phyloP scores from a whole-genome alignment of 345 rosid species.

The Boechera retrofracta region DNA sequence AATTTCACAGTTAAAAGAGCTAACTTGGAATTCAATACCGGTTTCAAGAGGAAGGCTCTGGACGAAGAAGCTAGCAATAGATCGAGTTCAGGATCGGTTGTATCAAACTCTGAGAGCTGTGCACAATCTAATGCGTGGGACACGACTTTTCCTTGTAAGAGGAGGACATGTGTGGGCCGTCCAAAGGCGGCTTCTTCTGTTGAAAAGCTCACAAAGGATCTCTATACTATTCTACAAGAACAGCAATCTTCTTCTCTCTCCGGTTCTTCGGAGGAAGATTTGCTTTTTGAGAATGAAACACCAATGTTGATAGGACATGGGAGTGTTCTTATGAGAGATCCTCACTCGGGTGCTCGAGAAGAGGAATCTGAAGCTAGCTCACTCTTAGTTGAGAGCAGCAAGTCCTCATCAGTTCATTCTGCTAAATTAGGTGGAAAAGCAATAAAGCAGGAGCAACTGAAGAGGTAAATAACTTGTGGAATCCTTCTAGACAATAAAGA shows the following conservation, averaged over 20 bases:
- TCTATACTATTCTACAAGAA: constrained; percentile 85
- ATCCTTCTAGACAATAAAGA: background rate
- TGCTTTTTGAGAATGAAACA: constrained; percentile 85
- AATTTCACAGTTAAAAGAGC: constrained; percentile 50
- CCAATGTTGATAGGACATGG: constrained; percentile 98
- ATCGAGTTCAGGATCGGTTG: constrained; percentile 98
- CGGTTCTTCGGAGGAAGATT: constrained; percentile 83
- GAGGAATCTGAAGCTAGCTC: constrained; percentile 99
- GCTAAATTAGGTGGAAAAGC: constrained; percentile 37
- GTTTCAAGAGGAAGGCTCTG: constrained; percentile 58
- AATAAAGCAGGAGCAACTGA: constrained; percentile 56
- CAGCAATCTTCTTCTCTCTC: constrained; percentile 93
- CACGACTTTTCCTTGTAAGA: constrained; percentile 77
- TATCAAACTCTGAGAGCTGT: constrained; percentile 96
- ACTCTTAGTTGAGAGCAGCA: constrained; percentile 77
- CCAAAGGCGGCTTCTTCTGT: constrained; percentile 87
- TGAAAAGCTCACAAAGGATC: constrained; percentile 92
- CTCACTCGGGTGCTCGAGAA: constrained; percentile 73
- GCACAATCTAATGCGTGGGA: constrained; percentile 94
- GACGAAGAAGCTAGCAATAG: constrained; percentile 91
- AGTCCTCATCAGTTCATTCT: constrained; percentile 41
- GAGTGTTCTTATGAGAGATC: constrained; percentile 88
- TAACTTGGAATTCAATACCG: constrained; percentile 55
- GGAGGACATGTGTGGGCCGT: constrained; percentile 82
- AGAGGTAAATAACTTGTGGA: constrained; percentile 56